Conservation (phyloP, 139 green algal species). For the Volvox africanus region DNA sequence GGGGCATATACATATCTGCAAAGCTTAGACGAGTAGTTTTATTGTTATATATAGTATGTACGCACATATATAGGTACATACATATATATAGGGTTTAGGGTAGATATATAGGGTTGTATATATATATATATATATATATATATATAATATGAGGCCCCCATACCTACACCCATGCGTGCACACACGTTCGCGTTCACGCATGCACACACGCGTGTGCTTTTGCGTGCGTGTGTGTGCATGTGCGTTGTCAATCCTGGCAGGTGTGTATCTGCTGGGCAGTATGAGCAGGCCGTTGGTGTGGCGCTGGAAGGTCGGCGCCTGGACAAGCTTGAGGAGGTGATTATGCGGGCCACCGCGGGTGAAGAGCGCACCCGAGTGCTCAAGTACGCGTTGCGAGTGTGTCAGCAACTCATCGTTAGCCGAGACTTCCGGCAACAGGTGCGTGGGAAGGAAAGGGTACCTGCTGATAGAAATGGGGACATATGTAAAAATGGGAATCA, state of each 20-base stretch:
- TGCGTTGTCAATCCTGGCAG: background rate
- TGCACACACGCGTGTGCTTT: no score
- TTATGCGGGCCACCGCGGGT: slow-evolving; percentile 30
- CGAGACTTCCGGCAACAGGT: slow-evolving; percentile 88
- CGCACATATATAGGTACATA: no score
- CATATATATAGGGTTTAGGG: no score
- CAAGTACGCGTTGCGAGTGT: slow-evolving; percentile 88
- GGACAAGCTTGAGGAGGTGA: slow-evolving; percentile 85
- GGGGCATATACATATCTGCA: no score
- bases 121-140: no score
- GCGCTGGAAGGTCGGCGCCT: slow-evolving; percentile 91
- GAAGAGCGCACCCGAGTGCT: slow-evolving; percentile 63
- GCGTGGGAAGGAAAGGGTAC: background rate
- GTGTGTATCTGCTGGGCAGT: slow-evolving; percentile 76
- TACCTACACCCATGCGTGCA: background rate
- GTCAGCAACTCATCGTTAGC: slow-evolving; percentile 84
- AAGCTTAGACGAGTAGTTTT: no score
- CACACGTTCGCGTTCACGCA: background rate
- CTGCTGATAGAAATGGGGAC: no score
- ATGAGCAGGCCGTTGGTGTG: slow-evolving; percentile 95
- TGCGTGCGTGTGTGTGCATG: background rate
- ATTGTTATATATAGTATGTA: no score
- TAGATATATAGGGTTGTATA: no score
- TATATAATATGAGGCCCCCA: no score
- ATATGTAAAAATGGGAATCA: no score